Evolutionary conservation across 495 filamentous ascomycete species (phyloP), one percentile per base, ranked within the genome.

Genomic region (Cenococcum geophilum): DNA sequence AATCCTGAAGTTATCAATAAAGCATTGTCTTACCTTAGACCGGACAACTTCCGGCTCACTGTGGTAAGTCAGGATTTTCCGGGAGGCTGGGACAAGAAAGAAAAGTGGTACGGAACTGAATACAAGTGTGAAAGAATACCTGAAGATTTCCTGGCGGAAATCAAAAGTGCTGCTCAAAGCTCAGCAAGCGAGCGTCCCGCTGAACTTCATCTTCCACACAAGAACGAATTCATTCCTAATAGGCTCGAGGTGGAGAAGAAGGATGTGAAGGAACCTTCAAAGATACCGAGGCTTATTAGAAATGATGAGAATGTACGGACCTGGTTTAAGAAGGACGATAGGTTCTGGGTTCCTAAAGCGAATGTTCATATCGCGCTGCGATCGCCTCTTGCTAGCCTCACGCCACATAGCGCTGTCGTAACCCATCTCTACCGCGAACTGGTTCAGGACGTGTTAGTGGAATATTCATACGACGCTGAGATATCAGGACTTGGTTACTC

Each of bases 251-350:
- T 99, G 0, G 91, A 97, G 73, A 96, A 92, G 76, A 96, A 90
- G 73, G 89, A 93, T 37, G 81, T 89, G 22, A 78, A 83, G 53
- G 82, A 88, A 67, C 88, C 90, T 12, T 76, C 83, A 4, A 83
- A 87, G 59, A 78, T 84, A 16, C 93, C 93, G 0, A 87, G 85
- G 67, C 82, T 99, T 36, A 87, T 99, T 60, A 86, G 92, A 63
- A 89, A 95, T 68, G 93, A 96, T 63, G 82, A 88, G 20, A 75
- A 83, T 8, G 83, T 87, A 1, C 85, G 93, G 34, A 84, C 89
- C n/a, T 99, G 93, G 93, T 97, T 83, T 75, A 99, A 99, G 80
- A 97, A 97, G 75, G 93, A 99, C 66, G 93, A 99, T 67, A 89
- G 84, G 0, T 99, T 97, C 76, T 99, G 93, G 93, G 93, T 99